These are phyloP conservation scores for Fusarium pseudograminearum DNA, from an alignment of 2,329 filamentous ascomycete species.

Conservation along the genomic window DNA sequence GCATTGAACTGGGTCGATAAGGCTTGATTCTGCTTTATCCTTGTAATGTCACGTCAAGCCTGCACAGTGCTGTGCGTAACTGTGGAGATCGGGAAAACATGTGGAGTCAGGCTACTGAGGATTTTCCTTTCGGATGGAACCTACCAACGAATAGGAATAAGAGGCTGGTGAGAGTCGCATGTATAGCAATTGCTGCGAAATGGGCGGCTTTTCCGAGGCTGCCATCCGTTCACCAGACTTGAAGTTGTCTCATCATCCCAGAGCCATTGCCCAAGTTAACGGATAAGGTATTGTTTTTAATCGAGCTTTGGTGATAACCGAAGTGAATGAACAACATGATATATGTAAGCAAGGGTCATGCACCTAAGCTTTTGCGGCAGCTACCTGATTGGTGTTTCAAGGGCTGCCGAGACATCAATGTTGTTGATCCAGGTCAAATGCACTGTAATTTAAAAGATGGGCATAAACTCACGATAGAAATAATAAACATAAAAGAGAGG, in stretches of 20 bases:
- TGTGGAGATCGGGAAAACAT: constrained; percentile 33
- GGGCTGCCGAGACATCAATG: constrained; percentile 16
- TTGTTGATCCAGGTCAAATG: constrained; percentile 23
- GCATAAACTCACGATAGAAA: constrained; percentile 7
- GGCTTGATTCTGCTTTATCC: constrained; percentile 29
- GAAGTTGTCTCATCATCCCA: background rate
- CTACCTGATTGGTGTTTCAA: constrained; percentile 21
- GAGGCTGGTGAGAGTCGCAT: background rate
- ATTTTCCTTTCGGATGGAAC: constrained; percentile 32
- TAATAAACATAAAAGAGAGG: background rate
- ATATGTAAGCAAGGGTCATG: constrained; percentile 2
- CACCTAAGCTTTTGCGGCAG: constrained; percentile 19
- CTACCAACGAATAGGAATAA: constrained; percentile 12
- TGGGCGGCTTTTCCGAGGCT: constrained; percentile 8
- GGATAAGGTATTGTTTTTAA: background rate
- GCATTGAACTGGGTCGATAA: constrained; percentile 42
- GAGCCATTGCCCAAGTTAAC: background rate
- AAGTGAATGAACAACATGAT: background rate
- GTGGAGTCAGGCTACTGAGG: constrained; percentile 16
- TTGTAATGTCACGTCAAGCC: constrained; percentile 27
- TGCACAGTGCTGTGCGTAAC: constrained; percentile 27
- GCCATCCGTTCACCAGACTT: background rate
- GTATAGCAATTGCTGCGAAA: constrained; percentile 1
- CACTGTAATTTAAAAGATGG: constrained; percentile 21
- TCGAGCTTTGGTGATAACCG: constrained; percentile 4